phyloP scores from a whole-genome alignment of 441 rosid genomes.

The Corymbia calophylla region DNA sequence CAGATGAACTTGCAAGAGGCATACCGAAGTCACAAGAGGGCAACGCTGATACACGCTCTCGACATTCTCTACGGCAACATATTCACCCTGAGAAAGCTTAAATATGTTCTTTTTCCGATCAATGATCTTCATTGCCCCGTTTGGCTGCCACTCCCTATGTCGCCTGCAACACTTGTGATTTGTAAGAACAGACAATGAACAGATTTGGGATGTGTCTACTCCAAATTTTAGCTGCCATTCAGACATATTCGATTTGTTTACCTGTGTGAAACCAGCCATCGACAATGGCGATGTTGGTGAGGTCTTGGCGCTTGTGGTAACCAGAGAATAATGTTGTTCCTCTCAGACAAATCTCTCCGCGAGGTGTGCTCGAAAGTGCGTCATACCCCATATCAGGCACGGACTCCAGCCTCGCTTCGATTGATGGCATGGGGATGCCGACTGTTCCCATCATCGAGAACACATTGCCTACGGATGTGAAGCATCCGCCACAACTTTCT shows the following conservation, averaged over 20 bases:
- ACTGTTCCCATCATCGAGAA: slow-evolving; percentile 86
- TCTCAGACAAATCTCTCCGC: slow-evolving; percentile 17
- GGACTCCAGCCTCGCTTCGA: slow-evolving; percentile 89
- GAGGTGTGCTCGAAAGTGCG: slow-evolving; percentile 8
- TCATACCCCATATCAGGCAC: slow-evolving; percentile 79
- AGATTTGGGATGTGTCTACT: neutral
- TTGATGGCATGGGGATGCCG: slow-evolving; percentile 80
- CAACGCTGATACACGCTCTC: slow-evolving; percentile 68
- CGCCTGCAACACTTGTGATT: slow-evolving; percentile 34
- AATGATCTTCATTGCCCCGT: slow-evolving; percentile 82
- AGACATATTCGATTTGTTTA: neutral
- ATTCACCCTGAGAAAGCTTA: slow-evolving; percentile 92
- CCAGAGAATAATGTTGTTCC: slow-evolving; percentile 9
- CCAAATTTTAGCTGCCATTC: neutral
- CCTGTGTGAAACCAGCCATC: slow-evolving; percentile 17
- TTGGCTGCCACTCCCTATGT: slow-evolving; percentile 84
- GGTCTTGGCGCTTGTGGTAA: slow-evolving; percentile 14
- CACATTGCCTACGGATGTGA: slow-evolving; percentile 65
- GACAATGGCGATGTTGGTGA: neutral
- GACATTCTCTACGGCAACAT: slow-evolving; percentile 79
- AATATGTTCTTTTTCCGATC: slow-evolving; percentile 94
- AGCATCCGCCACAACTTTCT: slow-evolving; percentile 86
- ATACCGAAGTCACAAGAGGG: slow-evolving; percentile 61
- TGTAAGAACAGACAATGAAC: neutral
- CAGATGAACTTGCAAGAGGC: neutral